Conservation (phyloP, 495 filamentous ascomycete genomes). For the Cenococcum geophilum region DNA sequence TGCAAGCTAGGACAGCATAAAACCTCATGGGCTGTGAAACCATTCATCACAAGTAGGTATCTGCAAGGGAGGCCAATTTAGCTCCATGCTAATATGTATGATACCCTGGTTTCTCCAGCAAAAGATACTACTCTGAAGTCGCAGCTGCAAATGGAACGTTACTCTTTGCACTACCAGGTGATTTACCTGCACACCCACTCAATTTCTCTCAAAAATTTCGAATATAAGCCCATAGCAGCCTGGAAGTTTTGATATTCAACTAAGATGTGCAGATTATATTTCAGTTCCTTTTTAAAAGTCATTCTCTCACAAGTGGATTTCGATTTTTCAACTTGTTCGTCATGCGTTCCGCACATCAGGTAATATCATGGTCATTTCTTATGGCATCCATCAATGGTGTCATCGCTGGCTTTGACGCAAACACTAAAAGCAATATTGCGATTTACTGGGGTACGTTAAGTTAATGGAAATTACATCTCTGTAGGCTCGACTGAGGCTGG, state of each 20-base stretch:
- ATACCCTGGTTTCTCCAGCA: background rate
- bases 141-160: background rate
- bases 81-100: background rate
- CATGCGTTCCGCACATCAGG: background rate
- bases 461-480: background rate
- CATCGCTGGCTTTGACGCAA: conserved; percentile 6
- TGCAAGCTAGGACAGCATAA: too few species aligned
- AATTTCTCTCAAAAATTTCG: background rate
- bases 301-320: background rate
- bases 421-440: conserved; percentile 8
- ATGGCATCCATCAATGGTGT: background rate
- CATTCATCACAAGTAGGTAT: background rate
- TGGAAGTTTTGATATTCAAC: background rate
- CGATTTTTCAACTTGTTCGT: background rate
- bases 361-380: background rate
- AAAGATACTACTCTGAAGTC: background rate
- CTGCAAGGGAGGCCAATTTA: background rate
- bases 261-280: background rate
- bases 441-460: conserved; percentile 12
- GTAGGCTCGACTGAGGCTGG: background rate
- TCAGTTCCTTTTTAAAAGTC: background rate
- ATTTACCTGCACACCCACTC: background rate
- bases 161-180: background rate
- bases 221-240: background rate
- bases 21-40: too few species aligned